Base-by-base conservation (phyloP, 495 filamentous ascomycete genomes). In the Coniosporium apollinis region DNA sequence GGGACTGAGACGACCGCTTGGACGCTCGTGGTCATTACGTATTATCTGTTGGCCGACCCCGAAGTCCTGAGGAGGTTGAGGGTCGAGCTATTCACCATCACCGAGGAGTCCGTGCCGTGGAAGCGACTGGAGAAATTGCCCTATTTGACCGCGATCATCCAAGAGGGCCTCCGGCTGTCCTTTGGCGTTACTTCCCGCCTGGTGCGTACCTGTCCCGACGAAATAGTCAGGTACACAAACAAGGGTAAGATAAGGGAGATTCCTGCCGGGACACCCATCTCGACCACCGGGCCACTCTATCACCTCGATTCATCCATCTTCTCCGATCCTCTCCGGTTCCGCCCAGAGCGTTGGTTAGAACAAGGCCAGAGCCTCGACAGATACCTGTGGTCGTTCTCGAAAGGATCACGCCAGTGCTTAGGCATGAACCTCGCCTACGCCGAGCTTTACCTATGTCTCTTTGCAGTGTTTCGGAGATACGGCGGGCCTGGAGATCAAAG, bases 361-460 rank as follows among this genome's bases (percentile, higher is more conserved):
- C 37, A 50, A 15, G 50, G 55, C 2, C 46, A 55, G 19, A 40
- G 47, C 10, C 48, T 69, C 20, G 58, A 64, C 13, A 58, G 54
- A 30, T 64, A 67, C 30, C 32, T 70, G 33, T 49, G 66, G 2
- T 39, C 61, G 0, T 72, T 72, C 36, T 58, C 51, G 14, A 63
- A 59, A 43, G 66, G 69, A 2, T 54, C 49, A 1, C 41, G 69
- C 26, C 45, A 48, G 15, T 73, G 68, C 35, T 41, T 74, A 19
- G 70, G 65, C 1, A 67, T 66, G 24, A 62, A 65, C 16, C 37
- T 26, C 7, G 24, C 24, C 24, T 26, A 26, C 13, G 24, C 24
- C 8, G 24, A 26, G 13, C 13, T 26, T 7, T 26, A 26, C 13
- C 7, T 26, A 8, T 7, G 8, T 13, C 24, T 26, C 24, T 7